A percentile compares a stretch with the other conserved stretches of the same genome.
phyloP scores from a whole-genome alignment of 495 filamentous ascomycete genomes.

The Penicillium turbatum region DNA sequence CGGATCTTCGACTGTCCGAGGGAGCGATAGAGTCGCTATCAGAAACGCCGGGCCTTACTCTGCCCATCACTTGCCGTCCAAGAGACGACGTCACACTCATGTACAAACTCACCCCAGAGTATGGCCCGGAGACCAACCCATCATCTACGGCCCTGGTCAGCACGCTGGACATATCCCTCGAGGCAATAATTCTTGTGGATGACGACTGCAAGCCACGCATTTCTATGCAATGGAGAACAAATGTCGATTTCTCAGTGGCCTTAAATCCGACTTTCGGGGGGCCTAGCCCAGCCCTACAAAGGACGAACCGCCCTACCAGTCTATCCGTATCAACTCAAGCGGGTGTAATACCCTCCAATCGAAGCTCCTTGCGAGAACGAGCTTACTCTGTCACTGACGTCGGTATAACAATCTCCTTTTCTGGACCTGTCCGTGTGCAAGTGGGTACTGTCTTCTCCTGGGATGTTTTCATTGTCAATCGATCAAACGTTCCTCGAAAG shows the following conservation, averaged over 20 bases:
- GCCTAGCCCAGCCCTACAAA: slow-evolving; percentile 51
- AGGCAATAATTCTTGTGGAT: slow-evolving; percentile 59
- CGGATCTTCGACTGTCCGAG: slow-evolving; percentile 60
- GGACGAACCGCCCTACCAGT: slow-evolving; percentile 52
- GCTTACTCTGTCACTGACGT: slow-evolving; percentile 52
- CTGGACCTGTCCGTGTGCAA: slow-evolving; percentile 55
- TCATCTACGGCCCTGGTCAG: slow-evolving; percentile 46
- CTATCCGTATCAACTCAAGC: slow-evolving; percentile 35
- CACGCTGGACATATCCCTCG: slow-evolving; percentile 60
- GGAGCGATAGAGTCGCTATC: slow-evolving; percentile 68
- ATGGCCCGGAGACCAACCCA: slow-evolving; percentile 49
- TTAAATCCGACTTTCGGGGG: slow-evolving; percentile 59
- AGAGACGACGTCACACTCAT: slow-evolving; percentile 82
- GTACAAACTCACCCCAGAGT: slow-evolving; percentile 68
- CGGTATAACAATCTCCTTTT: slow-evolving; percentile 73
- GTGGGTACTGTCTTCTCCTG: slow-evolving; percentile 79
- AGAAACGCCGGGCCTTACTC: slow-evolving; percentile 48
- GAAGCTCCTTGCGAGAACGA: slow-evolving; percentile 51
- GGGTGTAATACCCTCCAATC: slow-evolving; percentile 37
- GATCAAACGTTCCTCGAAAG: slow-evolving; percentile 62
- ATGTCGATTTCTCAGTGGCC: slow-evolving; percentile 76
- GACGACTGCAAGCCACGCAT: slow-evolving; percentile 67
- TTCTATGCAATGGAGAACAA: slow-evolving; percentile 74
- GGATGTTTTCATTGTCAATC: slow-evolving; percentile 87
- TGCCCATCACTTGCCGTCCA: slow-evolving; percentile 68